A percentile compares a stretch with the other conserved stretches of the same genome.
phyloP scores from a whole-genome alignment of 106 monocot species.

The Dendrobium catenatum region DNA sequence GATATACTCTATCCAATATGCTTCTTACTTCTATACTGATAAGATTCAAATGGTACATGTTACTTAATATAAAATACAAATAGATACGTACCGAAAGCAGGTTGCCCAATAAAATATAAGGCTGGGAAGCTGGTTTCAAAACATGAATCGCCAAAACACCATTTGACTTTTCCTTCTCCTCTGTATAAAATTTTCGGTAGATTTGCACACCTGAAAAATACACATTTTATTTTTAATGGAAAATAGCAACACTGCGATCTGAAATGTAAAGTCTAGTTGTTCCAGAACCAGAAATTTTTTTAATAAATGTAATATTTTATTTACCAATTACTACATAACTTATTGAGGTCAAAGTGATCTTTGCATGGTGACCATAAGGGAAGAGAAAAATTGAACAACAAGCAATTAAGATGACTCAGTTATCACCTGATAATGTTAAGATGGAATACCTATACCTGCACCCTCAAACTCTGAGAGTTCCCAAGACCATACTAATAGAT shows the following conservation, averaged over 20 bases:
- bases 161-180: conserved; percentile 65
- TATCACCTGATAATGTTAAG: not conserved
- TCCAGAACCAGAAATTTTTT: not conserved
- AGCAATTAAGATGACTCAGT: not conserved
- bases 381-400: not conserved
- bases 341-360: not conserved
- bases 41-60: not conserved
- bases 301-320: not conserved
- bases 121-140: conserved; percentile 60
- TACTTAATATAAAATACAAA: not conserved
- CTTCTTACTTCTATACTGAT: not conserved
- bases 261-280: not conserved
- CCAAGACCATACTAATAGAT: no score
- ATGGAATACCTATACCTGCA: not conserved
- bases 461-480: not conserved
- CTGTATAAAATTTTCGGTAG: conserved; percentile 83
- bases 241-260: not conserved
- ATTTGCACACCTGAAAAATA: conserved; percentile 55
- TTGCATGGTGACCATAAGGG: not conserved
- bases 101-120: conserved; percentile 38
- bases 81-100: conserved; percentile 52
- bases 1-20: not conserved
- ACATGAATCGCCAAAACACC: conserved; percentile 77
- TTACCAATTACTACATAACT: not conserved
- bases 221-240: not conserved